A percentile compares a stretch with the other conserved stretches of the same genome.
Evolutionary conservation across 257 asterid genomes (phyloP).

Genomic region (Ballota nigra): DNA sequence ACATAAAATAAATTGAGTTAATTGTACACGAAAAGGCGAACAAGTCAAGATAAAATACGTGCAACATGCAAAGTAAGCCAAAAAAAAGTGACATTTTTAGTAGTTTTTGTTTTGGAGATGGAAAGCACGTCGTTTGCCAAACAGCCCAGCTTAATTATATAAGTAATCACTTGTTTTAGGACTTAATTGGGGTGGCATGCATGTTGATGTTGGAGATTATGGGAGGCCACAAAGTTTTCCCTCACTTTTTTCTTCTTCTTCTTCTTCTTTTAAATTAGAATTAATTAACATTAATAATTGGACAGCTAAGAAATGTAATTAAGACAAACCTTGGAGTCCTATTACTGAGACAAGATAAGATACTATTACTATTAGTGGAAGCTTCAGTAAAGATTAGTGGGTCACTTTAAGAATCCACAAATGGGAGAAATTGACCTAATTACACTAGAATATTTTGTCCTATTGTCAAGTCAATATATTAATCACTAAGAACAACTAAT

Average conservation of each 20-base stretch:
- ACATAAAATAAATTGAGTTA: too few relatives aligned
- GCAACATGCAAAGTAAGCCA: neutral
- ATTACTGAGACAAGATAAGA: constrained; percentile 18
- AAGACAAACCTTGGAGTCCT: constrained; percentile 19
- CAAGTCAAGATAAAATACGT: too few relatives aligned
- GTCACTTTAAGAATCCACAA: constrained; percentile 11
- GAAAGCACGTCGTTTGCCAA: constrained; percentile 32
- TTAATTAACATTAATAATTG: neutral
- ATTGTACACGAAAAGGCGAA: too few relatives aligned
- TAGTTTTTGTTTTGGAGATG: neutral
- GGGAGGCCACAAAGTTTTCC: constrained; percentile 39
- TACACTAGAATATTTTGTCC: neutral
- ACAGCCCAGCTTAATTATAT: constrained; percentile 12
- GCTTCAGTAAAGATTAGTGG: constrained; percentile 27
- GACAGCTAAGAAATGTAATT: constrained; percentile 20
- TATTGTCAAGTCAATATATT: constrained; percentile 6
- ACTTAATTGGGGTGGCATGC: constrained; percentile 23
- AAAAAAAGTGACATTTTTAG: constrained; percentile 13
- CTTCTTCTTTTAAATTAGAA: constrained; percentile 2
- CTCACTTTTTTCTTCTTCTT: neutral
- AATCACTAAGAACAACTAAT: constrained; percentile 9
- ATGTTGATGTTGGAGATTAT: constrained; percentile 17
- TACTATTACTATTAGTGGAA: constrained; percentile 18
- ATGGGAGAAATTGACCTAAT: constrained; percentile 14
- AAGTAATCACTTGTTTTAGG: neutral